Evolutionary conservation across 768 basidiomycete genomes (phyloP).

Genomic region (Collybia nuda): DNA sequence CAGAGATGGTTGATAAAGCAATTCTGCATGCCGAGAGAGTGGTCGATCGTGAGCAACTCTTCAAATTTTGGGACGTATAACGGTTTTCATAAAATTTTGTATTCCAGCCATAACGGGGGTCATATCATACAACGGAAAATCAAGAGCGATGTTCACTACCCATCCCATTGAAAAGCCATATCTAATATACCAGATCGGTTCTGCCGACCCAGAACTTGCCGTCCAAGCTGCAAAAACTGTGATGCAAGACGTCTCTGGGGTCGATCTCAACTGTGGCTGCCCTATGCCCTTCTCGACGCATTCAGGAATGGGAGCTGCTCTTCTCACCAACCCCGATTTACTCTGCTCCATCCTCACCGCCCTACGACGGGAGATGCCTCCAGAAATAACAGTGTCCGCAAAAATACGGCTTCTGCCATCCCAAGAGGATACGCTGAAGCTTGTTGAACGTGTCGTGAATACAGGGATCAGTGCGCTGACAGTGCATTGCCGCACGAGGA

Average conservation of each 20-base stretch:
- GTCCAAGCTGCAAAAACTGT: constrained; percentile 90
- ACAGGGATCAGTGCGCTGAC: constrained; percentile 91
- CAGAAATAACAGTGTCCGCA: constrained; percentile 84
- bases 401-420: constrained; percentile 90
- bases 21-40: constrained; percentile 81
- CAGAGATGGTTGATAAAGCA: constrained; percentile 95
- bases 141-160: constrained; percentile 84
- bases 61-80: not conserved
- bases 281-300: constrained; percentile 95
- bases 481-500: constrained; percentile 91
- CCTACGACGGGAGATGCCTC: constrained; percentile 68
- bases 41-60: constrained; percentile 73
- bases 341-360: constrained; percentile 86
- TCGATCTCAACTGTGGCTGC: constrained; percentile 98
- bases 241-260: constrained; percentile 84
- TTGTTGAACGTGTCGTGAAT: constrained; percentile 84
- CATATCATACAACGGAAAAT: constrained; percentile 82
- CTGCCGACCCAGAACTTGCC: constrained; percentile 85
- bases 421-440: constrained; percentile 83
- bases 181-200: constrained; percentile 95
- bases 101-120: constrained; percentile 79
- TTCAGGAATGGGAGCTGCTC: constrained; percentile 94
- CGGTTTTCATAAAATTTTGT: not conserved
- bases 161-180: constrained; percentile 95
- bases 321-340: constrained; percentile 88